These are phyloP conservation scores for Epicoccum nigrum DNA, from an alignment of 2,329 filamentous ascomycete genomes.

Conservation along the genomic window DNA sequence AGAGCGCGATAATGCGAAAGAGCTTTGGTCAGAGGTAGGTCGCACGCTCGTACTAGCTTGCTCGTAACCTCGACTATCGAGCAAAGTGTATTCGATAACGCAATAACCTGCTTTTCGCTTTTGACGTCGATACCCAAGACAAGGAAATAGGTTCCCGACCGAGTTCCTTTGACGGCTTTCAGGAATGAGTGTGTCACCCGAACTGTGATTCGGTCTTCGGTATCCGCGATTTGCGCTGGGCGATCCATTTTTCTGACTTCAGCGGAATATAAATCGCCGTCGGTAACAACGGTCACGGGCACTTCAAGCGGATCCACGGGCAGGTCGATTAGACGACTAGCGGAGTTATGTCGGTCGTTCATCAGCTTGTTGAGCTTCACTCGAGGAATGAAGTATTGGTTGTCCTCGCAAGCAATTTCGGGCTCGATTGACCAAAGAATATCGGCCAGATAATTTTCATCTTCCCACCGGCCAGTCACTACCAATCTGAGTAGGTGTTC, in stretches of 20 bases:
- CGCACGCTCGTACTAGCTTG: not conserved
- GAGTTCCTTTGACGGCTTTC: not conserved
- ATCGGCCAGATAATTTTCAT: not conserved
- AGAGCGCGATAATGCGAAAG: not conserved
- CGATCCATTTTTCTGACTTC: not conserved
- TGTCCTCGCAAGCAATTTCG: not conserved
- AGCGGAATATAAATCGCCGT: not conserved
- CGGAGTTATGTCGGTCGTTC: slow-evolving; percentile 33
- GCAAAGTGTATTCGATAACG: not conserved
- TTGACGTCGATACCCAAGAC: not conserved
- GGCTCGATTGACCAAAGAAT: slow-evolving; percentile 7
- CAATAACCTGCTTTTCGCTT: not conserved
- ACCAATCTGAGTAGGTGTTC: not conserved
- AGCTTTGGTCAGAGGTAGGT: not conserved
- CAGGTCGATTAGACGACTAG: not conserved
- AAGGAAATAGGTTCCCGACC: not conserved
- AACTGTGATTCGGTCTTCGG: not conserved
- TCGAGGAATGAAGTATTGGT: slow-evolving; percentile 2
- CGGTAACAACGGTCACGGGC: not conserved
- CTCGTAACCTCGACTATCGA: not conserved
- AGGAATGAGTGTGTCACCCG: not conserved
- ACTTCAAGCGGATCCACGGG: not conserved
- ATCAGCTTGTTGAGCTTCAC: not conserved
- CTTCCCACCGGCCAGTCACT: not conserved
- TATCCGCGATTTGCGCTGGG: not conserved